Evolutionary conservation across 352 stramenopile genomes (phyloP), one percentile per base, ranked within the genome.

Genomic region (Globisporangium takayamanum): DNA sequence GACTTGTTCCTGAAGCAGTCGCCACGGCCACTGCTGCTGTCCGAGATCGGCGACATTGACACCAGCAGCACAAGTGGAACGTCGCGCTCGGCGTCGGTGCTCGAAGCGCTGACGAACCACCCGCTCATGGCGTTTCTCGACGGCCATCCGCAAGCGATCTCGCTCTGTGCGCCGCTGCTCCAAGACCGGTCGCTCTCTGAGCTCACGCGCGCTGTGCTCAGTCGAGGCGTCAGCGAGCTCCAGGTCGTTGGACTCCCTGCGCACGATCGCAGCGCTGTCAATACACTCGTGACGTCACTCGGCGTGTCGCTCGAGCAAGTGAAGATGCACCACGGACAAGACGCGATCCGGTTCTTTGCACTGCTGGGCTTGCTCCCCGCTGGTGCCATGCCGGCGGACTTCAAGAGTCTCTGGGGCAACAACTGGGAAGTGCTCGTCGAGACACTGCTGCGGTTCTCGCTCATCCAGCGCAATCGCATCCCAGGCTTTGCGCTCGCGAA

Each of bases 1-100:
- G 80, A 89, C 61, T 57, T 92, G 37, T 92, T 92, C 47, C 68
- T 92, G 5, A 87, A 88, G 64, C 88, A 90, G 57, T 81, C 83
- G 0, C 83, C 83, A 8, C 78, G 83, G 7, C 73, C 75, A 6
- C 53, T 91, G 44, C 57, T 88, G 20, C 66, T 88, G 15, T 89
- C 78, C 22, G 81, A 91, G 63, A 87, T 88, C 37, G 73, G 70
- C 8, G 77, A 83, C 20, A 79, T 84, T 33, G 57, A 80, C 50
- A 59, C 57, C 15, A 72, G 53, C 11, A 61, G 57, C 0, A n/a
- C 50, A 0, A 70, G 63, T 1, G 67, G 56, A 2, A 59, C 65
- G 18, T 60, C 72, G 6, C 67, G 62, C 0, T 69, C 66, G 7
- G 54, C 62, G 5, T 87, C 76, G 0, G 80, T 89, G 16, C 51